Percentiles rank a stretch among this genome's conserved stretches.
Conservation (phyloP, 805 yeast species). For the Myxozyma neotropica region DNA sequence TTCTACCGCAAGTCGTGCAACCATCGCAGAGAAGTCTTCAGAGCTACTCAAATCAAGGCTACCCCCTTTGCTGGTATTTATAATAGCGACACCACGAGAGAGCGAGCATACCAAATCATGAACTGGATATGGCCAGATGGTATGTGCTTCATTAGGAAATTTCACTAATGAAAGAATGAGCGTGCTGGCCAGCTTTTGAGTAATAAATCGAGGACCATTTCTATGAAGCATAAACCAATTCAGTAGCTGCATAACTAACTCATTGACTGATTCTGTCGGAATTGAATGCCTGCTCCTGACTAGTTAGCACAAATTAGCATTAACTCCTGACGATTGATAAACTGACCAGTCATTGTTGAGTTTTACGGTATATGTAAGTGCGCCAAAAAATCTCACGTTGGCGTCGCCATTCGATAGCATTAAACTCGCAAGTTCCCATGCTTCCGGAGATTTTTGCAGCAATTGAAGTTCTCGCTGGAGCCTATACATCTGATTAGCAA, state of each 20-base stretch:
- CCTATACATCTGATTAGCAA: too few species aligned
- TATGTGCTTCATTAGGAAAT: slow-evolving; percentile 10
- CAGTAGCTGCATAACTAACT: slow-evolving; percentile 16
- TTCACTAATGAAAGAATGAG: slow-evolving; percentile 15
- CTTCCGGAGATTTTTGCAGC: slow-evolving; percentile 59
- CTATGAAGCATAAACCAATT: slow-evolving; percentile 22
- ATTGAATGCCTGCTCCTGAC: slow-evolving; percentile 28
- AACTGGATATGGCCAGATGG: slow-evolving; percentile 25
- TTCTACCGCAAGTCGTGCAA: background rate
- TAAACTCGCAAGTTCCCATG: slow-evolving; percentile 58
- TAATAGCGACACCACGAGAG: background rate
- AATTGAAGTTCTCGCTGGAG: slow-evolving; percentile 60
- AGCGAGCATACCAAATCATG: slow-evolving; percentile 23
- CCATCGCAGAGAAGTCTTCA: background rate
- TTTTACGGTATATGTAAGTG: slow-evolving; percentile 71
- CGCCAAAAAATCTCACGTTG: slow-evolving; percentile 69
- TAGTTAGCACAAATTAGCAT: too few species aligned
- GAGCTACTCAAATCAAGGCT: background rate
- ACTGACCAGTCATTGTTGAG: slow-evolving; percentile 44
- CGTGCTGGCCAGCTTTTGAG: slow-evolving; percentile 26
- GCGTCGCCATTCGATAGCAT: slow-evolving; percentile 47
- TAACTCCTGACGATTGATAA: background rate
- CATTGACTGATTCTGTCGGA: slow-evolving; percentile 1
- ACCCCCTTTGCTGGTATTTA: background rate
- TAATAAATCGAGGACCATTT: slow-evolving; percentile 25